Base-by-base conservation (phyloP, 768 basidiomycete species). In the Lentinula guzmanii region DNA sequence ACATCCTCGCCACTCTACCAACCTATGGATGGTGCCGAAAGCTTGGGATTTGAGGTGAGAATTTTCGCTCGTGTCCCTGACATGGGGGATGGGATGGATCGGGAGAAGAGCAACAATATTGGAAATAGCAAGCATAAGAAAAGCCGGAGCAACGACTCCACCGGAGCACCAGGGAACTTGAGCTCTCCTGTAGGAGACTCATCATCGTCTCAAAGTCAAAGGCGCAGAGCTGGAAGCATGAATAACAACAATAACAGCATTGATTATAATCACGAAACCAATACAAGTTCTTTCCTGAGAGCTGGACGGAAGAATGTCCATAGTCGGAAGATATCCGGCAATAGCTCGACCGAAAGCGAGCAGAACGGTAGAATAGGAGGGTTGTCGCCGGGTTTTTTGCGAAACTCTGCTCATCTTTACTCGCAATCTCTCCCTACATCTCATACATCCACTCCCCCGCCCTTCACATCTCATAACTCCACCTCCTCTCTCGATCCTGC, bases 1-100 rank as follows among this genome's bases (percentile, higher is more conserved):
- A 85, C 91, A 0, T 91, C 89, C 11, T 91, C 88, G 46, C 92
- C 93, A 1, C 72, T 95, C 52, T 91, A 93, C 71, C 93, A 95
- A 70, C 83, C 89, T 10, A 86, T 94, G 79, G 85, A 87, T 9
- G 74, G 80, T 4, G 88, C 91, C 16, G 79, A 86, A 66, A 79
- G 83, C 56, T 75, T 94, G 45, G 91, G 89, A 4, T 92, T 92
- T 65, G 86, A 90, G 65, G 84, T 90, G 3, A 79, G 83, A 58
- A 79, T 92, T 13, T 89, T 83, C 65, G 80, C 83, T 50, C 79
- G 87, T 21, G 90, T 91, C 16, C 89, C 87, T 4, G 89, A 89
- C 69, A 73, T 78, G 1, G 86, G 86, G 39, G 82, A 84, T 61
- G 86, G 82, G 24, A 78, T 82, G 66, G 87, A 89, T 70, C 78